Base-by-base conservation (phyloP, 805 yeast species). In the Helenozyma baotianmanensis region DNA sequence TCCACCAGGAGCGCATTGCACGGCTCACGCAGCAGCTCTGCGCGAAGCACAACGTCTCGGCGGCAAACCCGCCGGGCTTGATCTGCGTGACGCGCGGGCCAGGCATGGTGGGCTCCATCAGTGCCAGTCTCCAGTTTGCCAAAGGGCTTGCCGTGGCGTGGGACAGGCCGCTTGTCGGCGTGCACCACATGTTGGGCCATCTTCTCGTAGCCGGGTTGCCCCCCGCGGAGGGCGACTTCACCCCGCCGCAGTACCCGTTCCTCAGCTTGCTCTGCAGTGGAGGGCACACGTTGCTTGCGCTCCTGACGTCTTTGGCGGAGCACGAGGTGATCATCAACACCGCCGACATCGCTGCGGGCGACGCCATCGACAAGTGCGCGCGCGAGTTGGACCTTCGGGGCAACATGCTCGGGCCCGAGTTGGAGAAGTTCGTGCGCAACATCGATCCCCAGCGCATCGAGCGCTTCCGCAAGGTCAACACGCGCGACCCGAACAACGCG, bases 141-240 rank as follows among this genome's bases (percentile, higher is more conserved):
- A 82, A 86, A 48, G 98, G 97, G 0, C 62, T 92, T 9, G 64
- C 88, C 1, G 60, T 82, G 1, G 97, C 89, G 0, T 82, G 87
- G 82, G 56, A 72, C 10, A 72, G 65, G 6, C 97, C 96, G 0
- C 50, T 86, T 13, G 64, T 92, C 2, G 97, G 97, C 0, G 96
- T 90, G 0, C 95, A 92, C 54, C 98, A 92, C 51, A 90, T 92
- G 98, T 65, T 90, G 30, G 98, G 95, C 0, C 98, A 92, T 60
- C 62, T 92, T 4, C 56, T 92, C 18, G 68, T 85, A 0, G 55
- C 68, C 1, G 50, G 46, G 13, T 45, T 66, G 22, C 55, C 63
- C 3, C 5, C 10, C 10, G 15, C 14, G 34, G 49, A 43, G 78
- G 88, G 2, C 55, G 88, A 32, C 54, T 78, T 53, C 60, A 53